phyloP scores from a whole-genome alignment of 768 basidiomycete genomes.

The Aureoboletus auriporus region DNA sequence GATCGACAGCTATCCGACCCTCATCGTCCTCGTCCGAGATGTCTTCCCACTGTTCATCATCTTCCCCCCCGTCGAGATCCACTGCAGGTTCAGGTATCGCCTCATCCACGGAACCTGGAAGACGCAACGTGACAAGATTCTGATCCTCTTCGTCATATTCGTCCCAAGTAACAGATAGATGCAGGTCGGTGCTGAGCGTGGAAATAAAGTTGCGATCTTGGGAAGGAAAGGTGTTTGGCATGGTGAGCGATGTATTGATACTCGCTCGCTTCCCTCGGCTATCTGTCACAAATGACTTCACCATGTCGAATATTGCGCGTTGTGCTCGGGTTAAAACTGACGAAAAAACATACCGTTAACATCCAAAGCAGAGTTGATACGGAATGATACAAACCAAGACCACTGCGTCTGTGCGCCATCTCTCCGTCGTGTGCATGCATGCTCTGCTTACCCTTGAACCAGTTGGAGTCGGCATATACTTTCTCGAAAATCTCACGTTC shows the following conservation, averaged over 20 bases:
- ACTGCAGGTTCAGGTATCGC: conserved; percentile 31
- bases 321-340: conserved; percentile 72
- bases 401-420: conserved; percentile 50
- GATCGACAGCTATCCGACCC: conserved; percentile 64
- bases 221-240: conserved; percentile 78
- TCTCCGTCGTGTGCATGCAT: conserved; percentile 70
- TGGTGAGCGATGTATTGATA: conserved; percentile 43
- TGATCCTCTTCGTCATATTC: conserved; percentile 83
- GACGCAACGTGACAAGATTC: conserved; percentile 66
- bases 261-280: conserved; percentile 33
- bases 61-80: conserved; percentile 40
- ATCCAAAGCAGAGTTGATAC: background rate
- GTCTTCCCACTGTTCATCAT: conserved; percentile 46
- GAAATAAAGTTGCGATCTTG: conserved; percentile 78
- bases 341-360: background rate
- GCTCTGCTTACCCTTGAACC: conserved; percentile 91
- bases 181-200: conserved; percentile 70
- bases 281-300: conserved; percentile 69
- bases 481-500: conserved; percentile 90
- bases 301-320: conserved; percentile 70
- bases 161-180: conserved; percentile 85
- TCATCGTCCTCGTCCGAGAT: conserved; percentile 61
- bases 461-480: conserved; percentile 85
- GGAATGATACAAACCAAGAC: conserved; percentile 51
- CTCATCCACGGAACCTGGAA: conserved; percentile 46